Base-by-base conservation (phyloP, 2,329 filamentous ascomycete genomes). In the Phoma herbarum region DNA sequence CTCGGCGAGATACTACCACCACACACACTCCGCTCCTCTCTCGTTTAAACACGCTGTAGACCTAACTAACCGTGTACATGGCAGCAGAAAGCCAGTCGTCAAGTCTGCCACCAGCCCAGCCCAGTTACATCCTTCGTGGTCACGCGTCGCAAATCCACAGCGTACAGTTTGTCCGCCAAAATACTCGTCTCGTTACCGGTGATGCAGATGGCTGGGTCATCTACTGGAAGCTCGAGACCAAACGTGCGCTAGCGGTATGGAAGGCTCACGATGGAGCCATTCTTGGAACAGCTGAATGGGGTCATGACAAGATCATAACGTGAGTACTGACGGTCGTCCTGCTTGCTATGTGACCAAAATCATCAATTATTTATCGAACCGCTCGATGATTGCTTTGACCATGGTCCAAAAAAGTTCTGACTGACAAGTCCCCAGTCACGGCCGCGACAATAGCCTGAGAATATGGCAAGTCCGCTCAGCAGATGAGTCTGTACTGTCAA, bases 181-280 rank as follows among this genome's bases (percentile, higher is more conserved):
- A 97, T 74, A 83, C 86, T 57, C 89, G 91, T 31, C 86, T 99
- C 6, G 81, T 92, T 12, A 95, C 92, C 0, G 94, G 91, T 33
- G 95, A 99, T 78, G 91, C 92, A 9, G 91, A 97, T 41, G 95
- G 95, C 59, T 97, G 90, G 84, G 83, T 97, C 31, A 85, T 96
- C 7, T 80, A 93, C 22, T 99, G 95, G 95, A 89, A 91, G 73
- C 81, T 96, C 37, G 85, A 89, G 25, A 91, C 88, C 50, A 93
- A 96, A 82, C 85, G 95, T 31, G 86, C 94, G 0, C 83, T 87
- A 9, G 91, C 90, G 1, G 91, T 95, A 3, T 99, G 95, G 95
- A 89, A 86, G 69, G 91, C 92, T 1, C 95, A 99, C 75, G 82
- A 86, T 43, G 89, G 86, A 31, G 86, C 91, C 20, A 88, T 98